Base-by-base conservation (phyloP, 306 rosid species). In the Sphenostylis stenocarpa region DNA sequence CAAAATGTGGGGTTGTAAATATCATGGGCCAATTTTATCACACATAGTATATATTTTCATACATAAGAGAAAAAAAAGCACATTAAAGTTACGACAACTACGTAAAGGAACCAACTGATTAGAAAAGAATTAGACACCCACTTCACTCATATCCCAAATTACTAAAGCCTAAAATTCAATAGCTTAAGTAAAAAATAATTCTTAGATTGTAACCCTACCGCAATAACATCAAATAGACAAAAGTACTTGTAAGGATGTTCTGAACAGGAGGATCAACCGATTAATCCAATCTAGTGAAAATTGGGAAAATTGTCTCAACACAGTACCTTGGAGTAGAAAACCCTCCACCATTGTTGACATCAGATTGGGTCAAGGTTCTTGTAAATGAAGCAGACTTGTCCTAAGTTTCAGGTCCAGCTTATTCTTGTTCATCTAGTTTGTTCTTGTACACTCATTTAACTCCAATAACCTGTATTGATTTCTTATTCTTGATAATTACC, bases 261-360 rank as follows among this genome's bases (percentile, higher is more conserved):
- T 96, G 99, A 39, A 91, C 96, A 1, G 99, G 99, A 4, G 97
- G 98, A 39, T 89, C 94, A 0, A 87, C 90, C 0, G 91, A 75
- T 53, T 88, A 96, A 69, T 96, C 97, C 84, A 96, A 81, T 8
- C 91, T 86, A 8, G 99, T n/a, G n/a, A n/a, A n/a, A n/a, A n/a
- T n/a, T n/a, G n/a, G 99, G 47, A 96, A 96, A 55, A 96, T 92
- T 0, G 98, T 92, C 75, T 96, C 99, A 0, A 98, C 99, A 34
- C 98, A 92, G 34, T 89, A 92, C 71, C 98, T 84, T 0, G 99
- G 99, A 80, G 92, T 96, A 15, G 98, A 92, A 78, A 96, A 96
- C 0, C 98, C 98, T 1, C 98, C 98, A 6, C 99, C 99, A 73
- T 95, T 95, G 83, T 95, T 96, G 0, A 98, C 99, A 75, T 96